Evolutionary conservation across 495 filamentous ascomycete genomes (phyloP).

Genomic region (Coniosporium apollinis): DNA sequence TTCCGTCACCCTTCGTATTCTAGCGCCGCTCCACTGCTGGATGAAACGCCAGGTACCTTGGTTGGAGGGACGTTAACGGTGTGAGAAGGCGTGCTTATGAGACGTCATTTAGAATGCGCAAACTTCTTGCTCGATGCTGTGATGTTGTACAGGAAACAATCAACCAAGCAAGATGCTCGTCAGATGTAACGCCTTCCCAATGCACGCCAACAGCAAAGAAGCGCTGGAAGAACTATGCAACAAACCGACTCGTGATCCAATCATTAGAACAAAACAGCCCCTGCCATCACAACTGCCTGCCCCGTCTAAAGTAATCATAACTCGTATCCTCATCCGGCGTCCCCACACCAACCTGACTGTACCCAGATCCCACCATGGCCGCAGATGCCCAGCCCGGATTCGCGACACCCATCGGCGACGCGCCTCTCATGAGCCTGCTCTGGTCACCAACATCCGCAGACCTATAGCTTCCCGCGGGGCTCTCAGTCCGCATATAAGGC

Average conservation of each 20-base stretch:
- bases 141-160: no score
- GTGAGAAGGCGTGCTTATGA: no score
- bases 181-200: no score
- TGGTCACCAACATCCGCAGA: constrained; percentile 9
- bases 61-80: no score
- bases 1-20: no score
- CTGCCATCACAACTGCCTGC: constrained; percentile 1
- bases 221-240: no score
- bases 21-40: no score
- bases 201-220: not conserved
- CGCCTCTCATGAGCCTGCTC: constrained; percentile 11
- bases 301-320: constrained; percentile 14
- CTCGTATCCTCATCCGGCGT: constrained; percentile 8
- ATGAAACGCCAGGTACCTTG: no score
- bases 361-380: constrained; percentile 6
- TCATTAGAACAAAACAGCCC: not conserved
- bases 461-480: constrained; percentile 8
- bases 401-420: constrained; percentile 19
- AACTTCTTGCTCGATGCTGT: no score
- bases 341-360: not conserved
- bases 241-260: not conserved
- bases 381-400: constrained; percentile 2
- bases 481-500: constrained; percentile 16
- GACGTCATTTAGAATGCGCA: no score
- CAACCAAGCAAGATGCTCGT: no score